Evolutionary conservation across 345 rosid species (phyloP).

Genomic region (Camelina hispida): DNA sequence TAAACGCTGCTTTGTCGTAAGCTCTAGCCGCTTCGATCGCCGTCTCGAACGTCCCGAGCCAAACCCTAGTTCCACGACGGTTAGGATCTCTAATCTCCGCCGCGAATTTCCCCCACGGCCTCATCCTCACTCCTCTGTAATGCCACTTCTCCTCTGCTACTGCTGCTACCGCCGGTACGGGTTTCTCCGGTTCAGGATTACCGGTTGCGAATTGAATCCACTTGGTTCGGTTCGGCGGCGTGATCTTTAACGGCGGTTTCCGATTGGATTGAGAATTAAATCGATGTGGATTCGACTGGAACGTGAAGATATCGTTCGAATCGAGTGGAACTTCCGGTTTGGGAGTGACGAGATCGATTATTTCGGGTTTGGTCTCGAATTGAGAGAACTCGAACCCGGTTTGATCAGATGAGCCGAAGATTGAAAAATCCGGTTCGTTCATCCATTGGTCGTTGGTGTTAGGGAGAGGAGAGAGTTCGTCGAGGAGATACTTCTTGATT

Average conservation of each 20-base stretch:
- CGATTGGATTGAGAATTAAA: constrained; percentile 27
- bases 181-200: constrained; percentile 35
- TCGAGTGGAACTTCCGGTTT: constrained; percentile 18
- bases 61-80: constrained; percentile 69
- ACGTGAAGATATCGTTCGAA: constrained; percentile 31
- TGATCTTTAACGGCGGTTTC: constrained; percentile 59
- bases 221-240: constrained; percentile 55
- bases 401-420: constrained; percentile 19
- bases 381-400: constrained; percentile 37
- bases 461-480: constrained; percentile 52
- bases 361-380: constrained; percentile 53
- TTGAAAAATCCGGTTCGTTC: constrained; percentile 36
- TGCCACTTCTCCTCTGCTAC: constrained; percentile 50
- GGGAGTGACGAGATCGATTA: constrained; percentile 47
- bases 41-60: constrained; percentile 89
- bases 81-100: constrained; percentile 96
- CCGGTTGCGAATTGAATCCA: constrained; percentile 54
- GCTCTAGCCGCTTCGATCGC: constrained; percentile 85
- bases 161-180: neutral
- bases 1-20: constrained; percentile 82
- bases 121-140: constrained; percentile 87
- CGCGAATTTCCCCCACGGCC: constrained; percentile 98
- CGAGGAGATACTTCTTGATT: constrained; percentile 63
- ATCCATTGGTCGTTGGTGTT: constrained; percentile 32
- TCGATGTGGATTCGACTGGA: constrained; percentile 33